phyloP scores from a whole-genome alignment of 345 rosid species.

The Rhodamnia argentea region DNA sequence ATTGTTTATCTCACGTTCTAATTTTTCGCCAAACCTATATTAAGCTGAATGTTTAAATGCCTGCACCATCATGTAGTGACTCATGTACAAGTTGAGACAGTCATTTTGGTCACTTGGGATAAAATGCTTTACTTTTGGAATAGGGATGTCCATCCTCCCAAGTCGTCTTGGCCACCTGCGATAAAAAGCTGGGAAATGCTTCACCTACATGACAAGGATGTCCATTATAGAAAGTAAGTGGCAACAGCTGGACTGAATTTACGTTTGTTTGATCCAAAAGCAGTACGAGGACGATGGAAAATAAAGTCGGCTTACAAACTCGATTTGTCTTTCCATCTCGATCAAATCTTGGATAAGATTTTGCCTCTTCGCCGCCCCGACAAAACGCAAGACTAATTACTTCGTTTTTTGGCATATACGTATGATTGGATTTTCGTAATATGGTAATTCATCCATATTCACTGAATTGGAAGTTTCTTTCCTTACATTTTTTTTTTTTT shows the following conservation, averaged over 20 bases:
- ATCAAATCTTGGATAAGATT: not conserved
- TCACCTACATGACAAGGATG: not conserved
- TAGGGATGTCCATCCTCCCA: not conserved
- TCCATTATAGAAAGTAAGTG: not conserved
- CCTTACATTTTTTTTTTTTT: not conserved
- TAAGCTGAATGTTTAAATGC: not conserved
- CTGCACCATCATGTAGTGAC: not conserved
- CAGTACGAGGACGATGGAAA: not conserved
- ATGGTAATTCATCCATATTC: not conserved
- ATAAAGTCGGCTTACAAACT: not conserved
- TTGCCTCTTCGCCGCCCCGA: not conserved
- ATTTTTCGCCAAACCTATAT: not conserved
- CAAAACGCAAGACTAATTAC: not conserved
- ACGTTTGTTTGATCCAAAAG: not conserved
- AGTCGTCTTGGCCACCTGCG: not conserved
- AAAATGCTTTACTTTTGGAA: not conserved
- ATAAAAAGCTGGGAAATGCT: not conserved
- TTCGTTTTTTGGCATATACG: not conserved
- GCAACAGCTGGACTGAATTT: not conserved
- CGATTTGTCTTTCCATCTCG: not conserved
- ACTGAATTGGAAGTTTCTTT: not conserved
- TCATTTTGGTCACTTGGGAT: not conserved
- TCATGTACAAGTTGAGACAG: accelerated
- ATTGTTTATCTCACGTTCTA: not conserved
- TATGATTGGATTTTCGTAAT: not conserved